Evolutionary conservation across 805 yeast species (phyloP), one percentile per base, ranked within the genome.

Genomic region (Metschnikowia anglica): DNA sequence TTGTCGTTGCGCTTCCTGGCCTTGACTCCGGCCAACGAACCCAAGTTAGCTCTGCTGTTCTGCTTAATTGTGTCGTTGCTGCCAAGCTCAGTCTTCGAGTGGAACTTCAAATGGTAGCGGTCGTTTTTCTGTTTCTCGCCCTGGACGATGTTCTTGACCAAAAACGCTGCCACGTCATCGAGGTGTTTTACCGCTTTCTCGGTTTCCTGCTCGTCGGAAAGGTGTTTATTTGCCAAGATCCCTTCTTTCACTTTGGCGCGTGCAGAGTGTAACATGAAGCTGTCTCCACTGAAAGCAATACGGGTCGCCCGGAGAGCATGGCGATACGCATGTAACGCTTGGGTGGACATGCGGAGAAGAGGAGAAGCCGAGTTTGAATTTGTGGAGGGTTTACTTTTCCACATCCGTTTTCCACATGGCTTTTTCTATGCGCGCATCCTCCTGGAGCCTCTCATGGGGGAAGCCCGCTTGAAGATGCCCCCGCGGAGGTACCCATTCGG

Each of bases 121-220:
- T 52, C 52, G 12, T 68, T 68, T 2, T 62, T 68, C 39, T 68
- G 62, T 53, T 66, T 74, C 47, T 65, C 70, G 6, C 95, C 98
- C 65, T 91, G 99, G 3, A 91, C 97, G n/a, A 91, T 72, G 61
- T 91, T 91, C 45, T 74, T 70, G 37, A 76, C 70, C 44, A 91
- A 68, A 49, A 89, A 83, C 30, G 62, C 59, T 1, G 90, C 79
- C n/a, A 91, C 84, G 13, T 83, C 90, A 40, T 81, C 76, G 45
- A 89, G 66, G 20, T 51, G 52, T 20, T 32, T 41, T 15, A 52
- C 41, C 30, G 53, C 53, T 43, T 77, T 70, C 12, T 68, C 62
- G 27, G 79, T 75, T 41, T 76, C 79, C 36, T 82, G 64, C 10
- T 49, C 51, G n/a, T 44, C 46, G 2, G 37, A 37, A 20, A 66